These are phyloP conservation scores for Hymenoscyphus fraxineus DNA, from an alignment of 2,329 filamentous ascomycete species.

Conservation along the genomic window DNA sequence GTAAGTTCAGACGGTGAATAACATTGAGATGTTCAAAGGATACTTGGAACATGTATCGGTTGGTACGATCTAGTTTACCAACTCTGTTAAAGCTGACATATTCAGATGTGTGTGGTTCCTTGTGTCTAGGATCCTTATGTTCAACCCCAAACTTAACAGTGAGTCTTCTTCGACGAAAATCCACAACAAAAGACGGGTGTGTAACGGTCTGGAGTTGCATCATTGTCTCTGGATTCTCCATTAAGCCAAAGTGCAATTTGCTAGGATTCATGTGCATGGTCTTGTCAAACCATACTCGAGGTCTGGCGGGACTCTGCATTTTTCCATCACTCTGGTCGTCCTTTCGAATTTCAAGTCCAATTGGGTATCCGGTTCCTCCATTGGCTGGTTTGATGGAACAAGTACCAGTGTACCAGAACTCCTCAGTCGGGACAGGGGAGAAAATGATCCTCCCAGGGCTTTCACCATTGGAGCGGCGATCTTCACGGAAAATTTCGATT, in stretches of 20 bases:
- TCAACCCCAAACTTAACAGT: slow-evolving; percentile 40
- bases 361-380: slow-evolving; percentile 10
- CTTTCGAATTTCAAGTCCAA: slow-evolving; percentile 13
- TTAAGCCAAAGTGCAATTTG: slow-evolving; percentile 59
- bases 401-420: slow-evolving; percentile 46
- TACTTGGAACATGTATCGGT: slow-evolving; percentile 36
- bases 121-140: slow-evolving; percentile 27
- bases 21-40: slow-evolving; percentile 42
- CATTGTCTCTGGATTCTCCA: slow-evolving; percentile 52
- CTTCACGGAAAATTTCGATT: slow-evolving; percentile 53
- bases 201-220: slow-evolving; percentile 51
- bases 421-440: slow-evolving; percentile 48
- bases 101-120: slow-evolving; percentile 16
- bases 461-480: slow-evolving; percentile 34
- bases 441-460: slow-evolving; percentile 51
- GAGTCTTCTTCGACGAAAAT: slow-evolving; percentile 40
- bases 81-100: slow-evolving; percentile 10
- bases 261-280: slow-evolving; percentile 42
- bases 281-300: slow-evolving; percentile 33
- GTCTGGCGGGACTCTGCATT: slow-evolving; percentile 34
- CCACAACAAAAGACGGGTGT: slow-evolving; percentile 35
- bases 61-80: slow-evolving; percentile 25
- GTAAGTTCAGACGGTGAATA: slow-evolving; percentile 39
- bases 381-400: slow-evolving; percentile 28
- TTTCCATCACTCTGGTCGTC: slow-evolving; percentile 8